Conservation (phyloP, 805 yeast genomes). For the Myxozyma monticola region DNA sequence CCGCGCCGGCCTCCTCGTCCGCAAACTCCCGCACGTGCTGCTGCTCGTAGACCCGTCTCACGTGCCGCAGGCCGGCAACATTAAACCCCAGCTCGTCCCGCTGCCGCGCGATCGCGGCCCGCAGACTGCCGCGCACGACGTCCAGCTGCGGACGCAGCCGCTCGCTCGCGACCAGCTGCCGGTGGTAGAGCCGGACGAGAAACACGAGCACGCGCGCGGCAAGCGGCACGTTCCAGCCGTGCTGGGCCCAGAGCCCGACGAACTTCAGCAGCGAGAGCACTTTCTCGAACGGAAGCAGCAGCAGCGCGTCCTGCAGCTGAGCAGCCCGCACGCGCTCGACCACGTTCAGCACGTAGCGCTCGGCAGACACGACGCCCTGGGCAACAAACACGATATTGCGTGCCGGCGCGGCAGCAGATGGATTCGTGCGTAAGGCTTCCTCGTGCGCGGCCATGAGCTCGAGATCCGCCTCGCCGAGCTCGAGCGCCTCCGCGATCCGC, state of each 20-base stretch:
- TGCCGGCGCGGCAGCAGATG: slow-evolving; percentile 57
- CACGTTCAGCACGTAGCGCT: slow-evolving; percentile 73
- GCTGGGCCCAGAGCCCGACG: slow-evolving; percentile 70
- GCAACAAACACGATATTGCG: slow-evolving; percentile 75
- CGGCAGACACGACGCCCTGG: slow-evolving; percentile 62
- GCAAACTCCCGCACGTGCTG: slow-evolving; percentile 71
- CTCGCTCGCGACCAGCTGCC: slow-evolving; percentile 61
- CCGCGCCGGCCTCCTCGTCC: slow-evolving; percentile 62
- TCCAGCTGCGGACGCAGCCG: slow-evolving; percentile 62
- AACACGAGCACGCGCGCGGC: slow-evolving; percentile 78
- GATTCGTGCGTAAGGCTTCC: slow-evolving; percentile 44
- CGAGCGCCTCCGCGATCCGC: slow-evolving; percentile 86
- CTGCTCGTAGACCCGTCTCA: slow-evolving; percentile 76
- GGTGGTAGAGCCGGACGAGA: slow-evolving; percentile 68
- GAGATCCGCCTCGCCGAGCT: slow-evolving; percentile 72
- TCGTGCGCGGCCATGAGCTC: slow-evolving; percentile 56
- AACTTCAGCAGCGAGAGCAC: slow-evolving; percentile 69
- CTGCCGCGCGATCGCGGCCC: slow-evolving; percentile 54
- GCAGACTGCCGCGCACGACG: slow-evolving; percentile 60
- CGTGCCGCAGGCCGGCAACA: slow-evolving; percentile 73
- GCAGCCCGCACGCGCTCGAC: slow-evolving; percentile 71
- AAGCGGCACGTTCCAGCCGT: slow-evolving; percentile 52
- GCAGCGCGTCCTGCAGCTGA: slow-evolving; percentile 87
- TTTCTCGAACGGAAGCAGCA: slow-evolving; percentile 87
- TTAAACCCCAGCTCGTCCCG: slow-evolving; percentile 75